Evolutionary conservation across 192 early-diverging fungal genomes (phyloP).

Genomic region (Rhizoclosmatium globosum): DNA sequence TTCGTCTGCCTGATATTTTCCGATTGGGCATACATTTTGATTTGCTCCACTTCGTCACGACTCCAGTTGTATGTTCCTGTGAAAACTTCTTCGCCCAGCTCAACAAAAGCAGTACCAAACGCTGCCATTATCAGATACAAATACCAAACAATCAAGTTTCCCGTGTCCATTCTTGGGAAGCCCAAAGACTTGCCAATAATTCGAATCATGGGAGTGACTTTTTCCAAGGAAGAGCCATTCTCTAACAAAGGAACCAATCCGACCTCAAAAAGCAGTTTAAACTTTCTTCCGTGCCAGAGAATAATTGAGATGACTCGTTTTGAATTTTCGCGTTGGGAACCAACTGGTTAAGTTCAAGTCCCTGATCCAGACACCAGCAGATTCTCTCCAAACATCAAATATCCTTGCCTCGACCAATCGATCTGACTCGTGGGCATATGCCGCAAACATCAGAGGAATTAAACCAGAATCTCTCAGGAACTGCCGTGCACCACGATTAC

Average conservation of each 20-base stretch:
- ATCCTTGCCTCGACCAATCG: constrained; percentile 9
- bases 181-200: not conserved
- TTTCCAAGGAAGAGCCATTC: not conserved
- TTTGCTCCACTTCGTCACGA: too few relatives aligned
- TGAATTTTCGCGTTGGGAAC: not conserved
- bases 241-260: not conserved
- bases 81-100: not conserved
- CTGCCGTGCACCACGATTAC: not conserved
- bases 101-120: not conserved
- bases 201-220: not conserved
- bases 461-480: constrained; percentile 27
- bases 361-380: not conserved
- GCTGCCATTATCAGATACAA: not conserved
- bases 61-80: too few relatives aligned
- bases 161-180: not conserved
- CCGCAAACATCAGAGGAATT: not conserved
- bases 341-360: not conserved
- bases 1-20: too few relatives aligned
- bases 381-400: not conserved
- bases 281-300: not conserved
- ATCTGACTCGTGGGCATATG: constrained; percentile 5
- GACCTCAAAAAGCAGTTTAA: too few relatives aligned
- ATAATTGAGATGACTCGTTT: not conserved
- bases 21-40: too few relatives aligned
- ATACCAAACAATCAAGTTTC: not conserved